Percentiles rank a stretch among this genome's conserved stretches.
Evolutionary conservation across 352 stramenopile genomes (phyloP).

Genomic region (Phytophthora cajani): DNA sequence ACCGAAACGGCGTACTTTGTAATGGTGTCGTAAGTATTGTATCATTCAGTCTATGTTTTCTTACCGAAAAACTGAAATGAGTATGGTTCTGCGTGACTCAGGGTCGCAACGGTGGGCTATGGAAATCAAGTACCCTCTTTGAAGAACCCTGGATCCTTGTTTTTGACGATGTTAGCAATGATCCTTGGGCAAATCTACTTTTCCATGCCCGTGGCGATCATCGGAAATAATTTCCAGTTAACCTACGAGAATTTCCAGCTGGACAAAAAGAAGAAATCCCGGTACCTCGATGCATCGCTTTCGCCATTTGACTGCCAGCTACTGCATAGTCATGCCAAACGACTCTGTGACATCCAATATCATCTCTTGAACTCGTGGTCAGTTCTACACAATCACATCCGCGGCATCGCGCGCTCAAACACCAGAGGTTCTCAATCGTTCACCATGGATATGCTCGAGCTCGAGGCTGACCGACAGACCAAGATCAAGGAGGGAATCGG

Average conservation of each 20-base stretch:
- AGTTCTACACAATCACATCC: slow-evolving; percentile 52
- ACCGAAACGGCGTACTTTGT: slow-evolving; percentile 44
- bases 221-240: slow-evolving; percentile 77
- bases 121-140: slow-evolving; percentile 68
- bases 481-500: slow-evolving; percentile 61
- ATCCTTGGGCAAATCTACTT: slow-evolving; percentile 84
- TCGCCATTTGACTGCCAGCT: slow-evolving; percentile 58
- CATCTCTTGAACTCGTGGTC: slow-evolving; percentile 60
- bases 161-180: slow-evolving; percentile 70
- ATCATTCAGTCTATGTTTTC: neutral
- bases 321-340: slow-evolving; percentile 52
- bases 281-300: slow-evolving; percentile 57
- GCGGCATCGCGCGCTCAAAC: slow-evolving; percentile 36
- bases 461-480: slow-evolving; percentile 37
- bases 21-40: slow-evolving; percentile 77
- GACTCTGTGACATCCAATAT: slow-evolving; percentile 69
- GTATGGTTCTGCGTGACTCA: slow-evolving; percentile 15
- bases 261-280: slow-evolving; percentile 58
- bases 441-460: slow-evolving; percentile 37
- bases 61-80: neutral
- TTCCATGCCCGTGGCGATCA: slow-evolving; percentile 78
- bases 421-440: slow-evolving; percentile 18
- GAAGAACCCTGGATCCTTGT: slow-evolving; percentile 56
- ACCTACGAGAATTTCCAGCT: slow-evolving; percentile 70
- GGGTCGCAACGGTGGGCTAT: slow-evolving; percentile 81